These are phyloP conservation scores for Leucocoprinus sp. DNA, from an alignment of 768 basidiomycete species.

Conservation along the genomic window DNA sequence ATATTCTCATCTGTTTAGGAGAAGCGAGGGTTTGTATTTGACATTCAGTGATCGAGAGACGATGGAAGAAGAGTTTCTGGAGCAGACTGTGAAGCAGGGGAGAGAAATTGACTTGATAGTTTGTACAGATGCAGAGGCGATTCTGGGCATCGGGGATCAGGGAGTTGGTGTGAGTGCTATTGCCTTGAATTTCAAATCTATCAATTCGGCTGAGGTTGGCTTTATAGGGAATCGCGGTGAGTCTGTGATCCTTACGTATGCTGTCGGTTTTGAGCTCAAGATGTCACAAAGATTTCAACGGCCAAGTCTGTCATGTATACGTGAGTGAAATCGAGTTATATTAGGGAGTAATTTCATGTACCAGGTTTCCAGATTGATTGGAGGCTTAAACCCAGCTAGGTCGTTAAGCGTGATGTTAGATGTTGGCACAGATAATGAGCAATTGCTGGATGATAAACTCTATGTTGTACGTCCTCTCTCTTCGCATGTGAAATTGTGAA, in stretches of 20 bases:
- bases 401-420: slow-evolving; percentile 57
- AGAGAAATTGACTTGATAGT: slow-evolving; percentile 70
- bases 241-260: too few species aligned
- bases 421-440: slow-evolving; percentile 69
- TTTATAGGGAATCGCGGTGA: slow-evolving; percentile 42
- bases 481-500: background rate
- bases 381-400: slow-evolving; percentile 54
- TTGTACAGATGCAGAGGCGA: slow-evolving; percentile 79
- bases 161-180: slow-evolving; percentile 52
- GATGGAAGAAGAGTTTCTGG: slow-evolving; percentile 74
- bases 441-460: slow-evolving; percentile 51
- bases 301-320: slow-evolving; percentile 78
- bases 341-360: background rate
- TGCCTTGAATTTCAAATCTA: background rate
- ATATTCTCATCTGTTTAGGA: slow-evolving; percentile 78
- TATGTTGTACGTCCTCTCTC: slow-evolving; percentile 45
- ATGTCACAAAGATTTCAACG: slow-evolving; percentile 56
- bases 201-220: background rate
- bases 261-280: too few species aligned
- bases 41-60: slow-evolving; percentile 49
- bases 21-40: slow-evolving; percentile 72
- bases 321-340: slow-evolving; percentile 25
- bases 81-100: slow-evolving; percentile 40
- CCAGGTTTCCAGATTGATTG: slow-evolving; percentile 40
- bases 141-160: slow-evolving; percentile 62